These are phyloP conservation scores for Neurospora terricola DNA, from an alignment of 495 filamentous ascomycete species.

Conservation along the genomic window DNA sequence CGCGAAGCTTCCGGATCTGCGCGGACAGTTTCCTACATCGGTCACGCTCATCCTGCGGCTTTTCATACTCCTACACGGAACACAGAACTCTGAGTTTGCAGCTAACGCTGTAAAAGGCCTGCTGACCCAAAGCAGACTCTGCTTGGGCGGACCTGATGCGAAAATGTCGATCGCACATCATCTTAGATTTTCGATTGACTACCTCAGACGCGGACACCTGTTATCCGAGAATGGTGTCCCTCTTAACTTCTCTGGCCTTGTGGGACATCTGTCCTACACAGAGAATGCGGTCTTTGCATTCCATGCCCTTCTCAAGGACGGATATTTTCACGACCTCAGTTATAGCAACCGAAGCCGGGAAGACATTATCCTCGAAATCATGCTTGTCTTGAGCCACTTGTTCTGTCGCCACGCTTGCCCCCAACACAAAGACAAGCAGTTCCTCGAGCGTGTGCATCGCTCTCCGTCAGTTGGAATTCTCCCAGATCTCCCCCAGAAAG, in stretches of 20 bases:
- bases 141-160: constrained; percentile 50
- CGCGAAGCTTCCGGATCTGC: constrained; percentile 59
- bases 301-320: constrained; percentile 57
- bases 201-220: constrained; percentile 57
- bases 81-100: constrained; percentile 49
- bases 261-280: constrained; percentile 63
- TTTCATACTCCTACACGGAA: constrained; percentile 55
- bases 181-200: constrained; percentile 71
- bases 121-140: constrained; percentile 58
- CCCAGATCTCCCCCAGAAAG: constrained; percentile 48
- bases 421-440: constrained; percentile 9
- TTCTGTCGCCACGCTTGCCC: constrained; percentile 34
- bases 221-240: constrained; percentile 49
- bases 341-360: constrained; percentile 29
- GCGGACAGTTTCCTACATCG: constrained; percentile 69
- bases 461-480: constrained; percentile 53
- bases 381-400: constrained; percentile 58
- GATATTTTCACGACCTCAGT: constrained; percentile 58
- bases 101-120: constrained; percentile 52
- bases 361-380: constrained; percentile 33
- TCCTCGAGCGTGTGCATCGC: constrained; percentile 29
- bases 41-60: constrained; percentile 62
- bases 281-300: constrained; percentile 64
- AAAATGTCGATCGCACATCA: constrained; percentile 63
- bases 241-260: constrained; percentile 56